Evolutionary conservation across 805 yeast genomes (phyloP).

Genomic region (Candida xyloterini): DNA sequence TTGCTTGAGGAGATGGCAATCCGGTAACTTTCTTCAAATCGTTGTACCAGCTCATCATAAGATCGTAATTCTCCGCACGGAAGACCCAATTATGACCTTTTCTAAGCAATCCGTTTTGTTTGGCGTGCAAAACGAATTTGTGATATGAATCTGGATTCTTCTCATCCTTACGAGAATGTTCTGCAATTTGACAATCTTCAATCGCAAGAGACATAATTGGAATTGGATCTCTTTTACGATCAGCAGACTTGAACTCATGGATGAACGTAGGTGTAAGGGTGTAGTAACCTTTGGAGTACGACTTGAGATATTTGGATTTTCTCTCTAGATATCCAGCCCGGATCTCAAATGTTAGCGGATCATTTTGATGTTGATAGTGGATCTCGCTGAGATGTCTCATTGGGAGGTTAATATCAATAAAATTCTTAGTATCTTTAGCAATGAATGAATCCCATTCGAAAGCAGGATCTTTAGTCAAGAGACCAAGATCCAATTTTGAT

Average conservation of each 20-base stretch:
- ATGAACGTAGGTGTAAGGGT: conserved; percentile 84
- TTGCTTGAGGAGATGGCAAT: conserved; percentile 56
- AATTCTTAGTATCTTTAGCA: conserved; percentile 59
- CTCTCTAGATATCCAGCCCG: conserved; percentile 83
- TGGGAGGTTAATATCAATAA: conserved; percentile 60
- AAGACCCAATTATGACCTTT: conserved; percentile 94
- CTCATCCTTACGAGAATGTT: conserved; percentile 74
- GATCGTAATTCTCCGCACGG: conserved; percentile 76
- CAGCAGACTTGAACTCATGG: conserved; percentile 85
- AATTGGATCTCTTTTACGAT: conserved; percentile 72
- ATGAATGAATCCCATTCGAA: conserved; percentile 90
- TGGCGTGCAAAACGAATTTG: conserved; percentile 78
- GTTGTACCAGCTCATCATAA: conserved; percentile 81
- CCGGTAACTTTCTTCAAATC: conserved; percentile 69
- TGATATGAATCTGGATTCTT: conserved; percentile 49
- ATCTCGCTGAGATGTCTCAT: conserved; percentile 62
- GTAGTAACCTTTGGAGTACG: conserved; percentile 88
- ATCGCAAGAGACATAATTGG: conserved; percentile 83
- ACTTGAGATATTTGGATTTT: conserved; percentile 85
- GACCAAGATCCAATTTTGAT: conserved; percentile 63
- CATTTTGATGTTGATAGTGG: conserved; percentile 62
- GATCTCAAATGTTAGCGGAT: conserved; percentile 64
- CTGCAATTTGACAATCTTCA: conserved; percentile 77
- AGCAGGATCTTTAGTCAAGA: conserved; percentile 71
- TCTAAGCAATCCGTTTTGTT: conserved; percentile 69